Conservation (phyloP, 2,329 filamentous ascomycete species). For the Xylaria hypoxylon region DNA sequence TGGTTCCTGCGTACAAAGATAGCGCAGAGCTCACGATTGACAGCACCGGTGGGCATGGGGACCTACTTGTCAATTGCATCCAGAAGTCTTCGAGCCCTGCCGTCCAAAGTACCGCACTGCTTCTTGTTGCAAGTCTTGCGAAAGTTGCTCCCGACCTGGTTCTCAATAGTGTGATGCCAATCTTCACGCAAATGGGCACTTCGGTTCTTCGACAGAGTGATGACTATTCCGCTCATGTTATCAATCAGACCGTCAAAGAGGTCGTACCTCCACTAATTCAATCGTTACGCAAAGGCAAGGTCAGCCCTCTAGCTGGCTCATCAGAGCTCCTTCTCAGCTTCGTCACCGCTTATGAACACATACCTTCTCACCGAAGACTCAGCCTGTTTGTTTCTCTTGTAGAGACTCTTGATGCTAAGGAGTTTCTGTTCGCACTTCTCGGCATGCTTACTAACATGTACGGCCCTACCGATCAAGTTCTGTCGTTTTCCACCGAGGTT, state of each 20-base stretch:
- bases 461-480: conserved; percentile 77
- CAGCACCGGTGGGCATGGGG: conserved; percentile 82
- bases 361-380: conserved; percentile 85
- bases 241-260: conserved; percentile 92
- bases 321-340: conserved; percentile 95
- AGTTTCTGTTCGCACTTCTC: conserved; percentile 88
- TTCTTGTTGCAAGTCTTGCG: conserved; percentile 88
- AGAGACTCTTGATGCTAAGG: conserved; percentile 83
- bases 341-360: conserved; percentile 94
- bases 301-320: conserved; percentile 81
- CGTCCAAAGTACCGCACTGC: conserved; percentile 90
- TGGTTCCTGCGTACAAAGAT: conserved; percentile 80
- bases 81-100: conserved; percentile 91
- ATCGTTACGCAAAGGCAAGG: conserved; percentile 83
- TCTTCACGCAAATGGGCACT: conserved; percentile 97
- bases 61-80: conserved; percentile 93
- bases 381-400: conserved; percentile 87
- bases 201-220: conserved; percentile 93
- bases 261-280: conserved; percentile 92
- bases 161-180: conserved; percentile 97
- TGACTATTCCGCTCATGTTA: conserved; percentile 96
- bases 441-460: conserved; percentile 94
- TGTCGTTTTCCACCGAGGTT: conserved; percentile 80
- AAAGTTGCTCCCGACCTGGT: conserved; percentile 90
- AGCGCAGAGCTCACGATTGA: conserved; percentile 75